phyloP scores from a whole-genome alignment of 345 rosid genomes.

The Corymbia maculata region DNA sequence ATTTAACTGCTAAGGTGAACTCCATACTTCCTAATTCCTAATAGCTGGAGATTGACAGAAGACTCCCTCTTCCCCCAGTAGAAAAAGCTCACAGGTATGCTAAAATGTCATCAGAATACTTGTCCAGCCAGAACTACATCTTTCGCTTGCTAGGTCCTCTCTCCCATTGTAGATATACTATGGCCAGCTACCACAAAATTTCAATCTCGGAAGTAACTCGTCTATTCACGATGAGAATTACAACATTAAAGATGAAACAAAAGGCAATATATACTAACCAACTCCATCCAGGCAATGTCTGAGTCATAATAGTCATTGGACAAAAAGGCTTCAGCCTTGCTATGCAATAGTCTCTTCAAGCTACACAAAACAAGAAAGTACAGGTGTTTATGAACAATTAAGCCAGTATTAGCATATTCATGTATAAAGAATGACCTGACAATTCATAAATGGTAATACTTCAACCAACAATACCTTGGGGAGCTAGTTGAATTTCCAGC shows the following conservation, averaged over 20 bases:
- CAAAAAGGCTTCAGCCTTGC: slow-evolving; percentile 86
- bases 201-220: not conserved
- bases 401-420: not conserved
- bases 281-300: slow-evolving; percentile 95
- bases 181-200: not conserved
- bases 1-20: not conserved
- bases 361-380: slow-evolving; percentile 20
- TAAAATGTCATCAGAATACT: not conserved
- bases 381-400: not conserved
- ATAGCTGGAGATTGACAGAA: not conserved
- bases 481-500: slow-evolving; percentile 75
- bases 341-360: slow-evolving; percentile 76
- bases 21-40: not conserved
- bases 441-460: not conserved
- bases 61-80: not conserved
- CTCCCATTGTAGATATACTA: not conserved
- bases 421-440: not conserved
- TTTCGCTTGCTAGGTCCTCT: not conserved
- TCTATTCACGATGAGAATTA: not conserved
- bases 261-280: slow-evolving; percentile 39
- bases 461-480: slow-evolving; percentile 41
- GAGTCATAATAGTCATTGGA: slow-evolving; percentile 88
- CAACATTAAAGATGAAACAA: not conserved
- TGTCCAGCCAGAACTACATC: not conserved
- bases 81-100: not conserved